These are phyloP conservation scores for Ajuga chamaepitys DNA, from an alignment of 257 asterid species.

Conservation along the genomic window DNA sequence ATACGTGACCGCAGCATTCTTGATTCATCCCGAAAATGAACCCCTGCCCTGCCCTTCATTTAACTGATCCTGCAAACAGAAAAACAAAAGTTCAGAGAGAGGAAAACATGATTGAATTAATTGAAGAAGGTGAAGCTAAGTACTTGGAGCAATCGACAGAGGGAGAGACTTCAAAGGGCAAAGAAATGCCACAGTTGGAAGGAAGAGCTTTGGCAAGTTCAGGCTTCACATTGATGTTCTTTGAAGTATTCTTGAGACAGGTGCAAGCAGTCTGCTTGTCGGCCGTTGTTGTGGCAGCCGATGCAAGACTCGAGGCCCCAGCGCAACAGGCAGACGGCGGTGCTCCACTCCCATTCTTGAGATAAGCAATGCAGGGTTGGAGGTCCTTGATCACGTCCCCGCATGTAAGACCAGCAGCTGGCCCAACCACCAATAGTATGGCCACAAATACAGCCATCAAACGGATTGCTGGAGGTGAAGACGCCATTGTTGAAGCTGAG, in stretches of 20 bases:
- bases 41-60: neutral
- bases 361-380: slow-evolving; percentile 46
- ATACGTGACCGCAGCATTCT: too few relatives aligned
- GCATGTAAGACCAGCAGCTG: slow-evolving; percentile 38
- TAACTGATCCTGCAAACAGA: slow-evolving; percentile 20
- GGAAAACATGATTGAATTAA: too few relatives aligned
- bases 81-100: neutral
- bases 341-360: slow-evolving; percentile 41
- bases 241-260: slow-evolving; percentile 55
- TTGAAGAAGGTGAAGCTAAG: neutral
- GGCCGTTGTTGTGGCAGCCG: slow-evolving; percentile 29
- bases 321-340: slow-evolving; percentile 50
- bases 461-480: neutral
- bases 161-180: slow-evolving; percentile 41
- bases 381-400: slow-evolving; percentile 39
- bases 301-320: slow-evolving; percentile 36
- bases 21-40: too few relatives aligned
- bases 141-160: slow-evolving; percentile 60
- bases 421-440: slow-evolving; percentile 12
- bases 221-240: slow-evolving; percentile 23
- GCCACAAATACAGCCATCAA: slow-evolving; percentile 12
- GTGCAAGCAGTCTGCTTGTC: slow-evolving; percentile 57
- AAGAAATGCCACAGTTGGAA: slow-evolving; percentile 36
- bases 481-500: neutral
- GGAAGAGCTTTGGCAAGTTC: slow-evolving; percentile 46